phyloP scores from a whole-genome alignment of 257 asterid genomes.

The Nicotiana obtusifolia region DNA sequence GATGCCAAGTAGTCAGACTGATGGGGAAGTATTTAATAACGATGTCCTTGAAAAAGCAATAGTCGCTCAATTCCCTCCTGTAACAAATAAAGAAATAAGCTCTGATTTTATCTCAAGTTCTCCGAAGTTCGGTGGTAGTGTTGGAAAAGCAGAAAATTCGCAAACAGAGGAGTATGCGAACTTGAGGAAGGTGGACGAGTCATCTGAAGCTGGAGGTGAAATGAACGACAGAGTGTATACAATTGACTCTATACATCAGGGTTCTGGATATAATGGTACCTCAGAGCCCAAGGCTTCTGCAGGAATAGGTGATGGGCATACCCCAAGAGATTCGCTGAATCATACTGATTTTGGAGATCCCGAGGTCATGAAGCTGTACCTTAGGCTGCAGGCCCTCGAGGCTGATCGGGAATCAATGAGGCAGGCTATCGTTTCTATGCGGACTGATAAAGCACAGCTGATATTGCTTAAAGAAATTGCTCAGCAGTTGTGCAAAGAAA shows the following conservation, averaged over 20 bases:
- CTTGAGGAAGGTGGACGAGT: conserved; percentile 43
- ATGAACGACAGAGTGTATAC: conserved; percentile 73
- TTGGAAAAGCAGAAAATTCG: conserved; percentile 44
- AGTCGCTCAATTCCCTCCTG: conserved; percentile 73
- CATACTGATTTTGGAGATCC: conserved; percentile 46
- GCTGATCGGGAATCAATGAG: conserved; percentile 99
- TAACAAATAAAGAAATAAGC: conserved; percentile 37
- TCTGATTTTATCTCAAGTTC: conserved; percentile 45
- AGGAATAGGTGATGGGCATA: conserved; percentile 40
- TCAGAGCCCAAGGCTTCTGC: conserved; percentile 44
- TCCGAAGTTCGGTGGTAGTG: conserved; percentile 47
- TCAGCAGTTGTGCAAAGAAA: conserved; percentile 70
- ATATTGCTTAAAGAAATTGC: conserved; percentile 89
- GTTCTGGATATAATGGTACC: conserved; percentile 34
- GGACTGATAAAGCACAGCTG: conserved; percentile 87
- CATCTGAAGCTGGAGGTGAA: conserved; percentile 64
- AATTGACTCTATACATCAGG: conserved; percentile 70
- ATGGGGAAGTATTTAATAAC: conserved; percentile 43
- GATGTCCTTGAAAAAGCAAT: conserved; percentile 63
- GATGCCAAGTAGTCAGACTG: conserved; percentile 59
- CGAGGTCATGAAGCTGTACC: conserved; percentile 76
- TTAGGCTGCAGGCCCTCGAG: conserved; percentile 88
- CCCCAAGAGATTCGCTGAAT: conserved; percentile 40
- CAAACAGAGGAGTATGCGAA: conserved; percentile 44
- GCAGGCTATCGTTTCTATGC: conserved; percentile 74